Base-by-base conservation (phyloP, 1,284 basidiomycete species). In the Rhodotorula sp. region DNA sequence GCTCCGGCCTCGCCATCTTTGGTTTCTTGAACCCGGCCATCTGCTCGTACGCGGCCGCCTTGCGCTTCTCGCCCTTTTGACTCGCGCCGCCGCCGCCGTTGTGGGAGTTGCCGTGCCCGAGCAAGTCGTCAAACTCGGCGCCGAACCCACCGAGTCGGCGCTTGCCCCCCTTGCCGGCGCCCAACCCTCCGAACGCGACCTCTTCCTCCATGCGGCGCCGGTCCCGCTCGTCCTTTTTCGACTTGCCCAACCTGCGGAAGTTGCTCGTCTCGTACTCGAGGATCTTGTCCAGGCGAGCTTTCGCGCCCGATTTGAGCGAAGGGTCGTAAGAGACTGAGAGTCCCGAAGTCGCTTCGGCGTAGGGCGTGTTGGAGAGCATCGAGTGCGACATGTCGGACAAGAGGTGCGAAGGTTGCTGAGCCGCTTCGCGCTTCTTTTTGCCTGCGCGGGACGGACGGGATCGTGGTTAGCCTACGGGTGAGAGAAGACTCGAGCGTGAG, bases 241-340 rank as follows among this genome's bases (percentile, higher is more conserved):
- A 91, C 86, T 94, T 90, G 71, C 95, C 86, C 66, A 98, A 80
- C 66, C 95, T 88, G 42, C 91, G 93, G 83, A 98, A 94, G 81
- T 97, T 95, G 66, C 93, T 91, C 81, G 98, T 95, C 82, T 99
- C 95, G 81, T 92, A 99, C 74, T 93, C 90, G 64, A 87, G 87
- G 83, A 97, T 89, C 20, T 89, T 86, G 76, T 88, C 87, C 70
- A 98, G 84, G 72, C 92, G 88, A 48, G 87, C 85, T 15, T 90
- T 90, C 33, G 91, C 88, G 29, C 85, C 84, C 3, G 88, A 89
- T 55, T 80, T 62, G 26, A 78, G 49, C 22, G 74, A 70, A 6
- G 76, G 75, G 62, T 75, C 73, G 66, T 71, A 61, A n/a, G 78
- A 72, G 33, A 80, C 80, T 15, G 81, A 79, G 5, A 95, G 83